Conservation (phyloP, 208 protist genomes). For the Herpetomonas samuelpessoai region DNA sequence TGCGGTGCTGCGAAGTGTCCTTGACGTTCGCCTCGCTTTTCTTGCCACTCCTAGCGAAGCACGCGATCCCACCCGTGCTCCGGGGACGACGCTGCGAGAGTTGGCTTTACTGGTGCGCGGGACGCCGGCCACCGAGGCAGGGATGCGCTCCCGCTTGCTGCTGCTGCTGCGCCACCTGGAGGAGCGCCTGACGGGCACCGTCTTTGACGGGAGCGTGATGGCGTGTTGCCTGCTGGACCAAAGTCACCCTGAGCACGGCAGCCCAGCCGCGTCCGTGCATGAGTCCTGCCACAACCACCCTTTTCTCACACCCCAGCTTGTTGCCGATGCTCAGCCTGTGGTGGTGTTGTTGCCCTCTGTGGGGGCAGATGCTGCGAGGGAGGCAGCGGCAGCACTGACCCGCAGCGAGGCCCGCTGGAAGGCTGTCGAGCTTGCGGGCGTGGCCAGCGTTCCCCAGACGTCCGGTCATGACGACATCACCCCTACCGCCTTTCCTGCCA, state of each 20-base stretch:
- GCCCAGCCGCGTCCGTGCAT: background rate
- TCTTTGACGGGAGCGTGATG: constrained; percentile 71
- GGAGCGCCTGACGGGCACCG: constrained; percentile 50
- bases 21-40: background rate
- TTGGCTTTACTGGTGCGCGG: constrained; percentile 14
- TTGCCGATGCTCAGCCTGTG: background rate
- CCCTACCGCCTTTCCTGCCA: background rate
- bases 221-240: too few relatives aligned
- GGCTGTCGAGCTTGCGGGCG: background rate
- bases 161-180: constrained; percentile 58
- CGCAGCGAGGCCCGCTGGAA: background rate
- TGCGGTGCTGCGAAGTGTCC: background rate
- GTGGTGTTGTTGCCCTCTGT: too few relatives aligned
- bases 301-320: background rate
- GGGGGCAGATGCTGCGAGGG: too few relatives aligned
- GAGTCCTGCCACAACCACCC: background rate
- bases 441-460: too few relatives aligned
- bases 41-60: background rate
- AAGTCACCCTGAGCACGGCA: too few relatives aligned
- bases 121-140: background rate
- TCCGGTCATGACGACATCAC: too few relatives aligned
- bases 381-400: background rate
- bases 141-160: constrained; percentile 15
- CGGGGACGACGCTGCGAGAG: constrained; percentile 6
- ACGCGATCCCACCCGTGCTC: background rate